A percentile compares a stretch with the other conserved stretches of the same genome.
These are phyloP conservation scores for Carex myosuroides DNA, from an alignment of 176 grass and related monocot genomes.

Conservation along the genomic window DNA sequence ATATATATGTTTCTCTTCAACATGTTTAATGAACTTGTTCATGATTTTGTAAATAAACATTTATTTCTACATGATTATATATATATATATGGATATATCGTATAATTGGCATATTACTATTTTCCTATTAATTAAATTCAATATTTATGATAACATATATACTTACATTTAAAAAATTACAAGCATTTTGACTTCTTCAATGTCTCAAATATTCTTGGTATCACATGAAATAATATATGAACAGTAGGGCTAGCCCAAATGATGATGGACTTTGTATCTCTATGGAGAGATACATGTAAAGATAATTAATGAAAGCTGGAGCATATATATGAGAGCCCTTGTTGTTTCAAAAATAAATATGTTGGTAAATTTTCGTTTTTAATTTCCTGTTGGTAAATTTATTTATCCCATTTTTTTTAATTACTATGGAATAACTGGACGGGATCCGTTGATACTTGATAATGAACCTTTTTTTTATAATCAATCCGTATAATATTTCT, in stretches of 20 bases:
- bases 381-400: background rate
- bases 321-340: too few species aligned
- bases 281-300: too few species aligned
- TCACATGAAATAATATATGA: too few species aligned
- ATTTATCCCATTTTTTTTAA: background rate
- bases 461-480: too few species aligned
- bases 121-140: background rate
- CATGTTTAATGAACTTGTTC: background rate
- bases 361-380: background rate
- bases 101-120: background rate
- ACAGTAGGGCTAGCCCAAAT: too few species aligned
- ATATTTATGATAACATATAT: background rate
- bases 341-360: background rate
- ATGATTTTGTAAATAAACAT: background rate
- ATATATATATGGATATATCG: background rate
- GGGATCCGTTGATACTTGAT: background rate
- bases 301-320: too few species aligned
- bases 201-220: too few species aligned
- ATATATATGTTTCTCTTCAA: too few species aligned
- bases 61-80: background rate
- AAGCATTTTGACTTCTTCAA: background rate
- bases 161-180: background rate
- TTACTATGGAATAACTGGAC: background rate
- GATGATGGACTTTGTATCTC: too few species aligned
- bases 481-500: too few species aligned